Conservation (phyloP, 495 filamentous ascomycete species). For the Daldinia grandis region DNA sequence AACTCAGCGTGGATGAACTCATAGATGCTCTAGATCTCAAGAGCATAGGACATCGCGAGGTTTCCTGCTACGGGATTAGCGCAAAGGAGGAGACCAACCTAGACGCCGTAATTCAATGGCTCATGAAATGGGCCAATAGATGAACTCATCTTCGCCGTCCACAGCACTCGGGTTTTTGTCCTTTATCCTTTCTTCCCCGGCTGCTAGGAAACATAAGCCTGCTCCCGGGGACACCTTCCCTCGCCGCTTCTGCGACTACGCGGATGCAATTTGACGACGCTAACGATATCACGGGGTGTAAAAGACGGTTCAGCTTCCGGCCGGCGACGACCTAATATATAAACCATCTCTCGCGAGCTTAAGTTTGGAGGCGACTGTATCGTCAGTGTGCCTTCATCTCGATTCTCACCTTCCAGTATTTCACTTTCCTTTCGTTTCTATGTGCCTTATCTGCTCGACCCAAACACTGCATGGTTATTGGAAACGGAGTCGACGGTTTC, state of each 20-base stretch:
- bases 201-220: slow-evolving; percentile 19
- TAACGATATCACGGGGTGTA: slow-evolving; percentile 46
- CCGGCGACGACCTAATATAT: slow-evolving; percentile 58
- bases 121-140: slow-evolving; percentile 84
- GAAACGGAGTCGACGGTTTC: slow-evolving; percentile 40
- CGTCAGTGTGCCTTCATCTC: slow-evolving; percentile 38
- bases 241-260: slow-evolving; percentile 39
- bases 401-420: slow-evolving; percentile 33
- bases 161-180: slow-evolving; percentile 20
- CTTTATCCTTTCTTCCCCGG: slow-evolving; percentile 17
- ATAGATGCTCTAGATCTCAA: slow-evolving; percentile 94
- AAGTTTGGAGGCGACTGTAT: slow-evolving; percentile 35
- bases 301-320: slow-evolving; percentile 53
- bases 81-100: slow-evolving; percentile 99
- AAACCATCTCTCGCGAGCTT: slow-evolving; percentile 48
- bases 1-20: slow-evolving; percentile 90
- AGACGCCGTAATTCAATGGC: slow-evolving; percentile 95
- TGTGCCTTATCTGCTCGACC: slow-evolving; percentile 39
- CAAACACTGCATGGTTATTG: slow-evolving; percentile 38
- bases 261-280: slow-evolving; percentile 47
- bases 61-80: slow-evolving; percentile 98
- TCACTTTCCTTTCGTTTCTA: slow-evolving; percentile 33
- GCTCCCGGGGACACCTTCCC: slow-evolving; percentile 6
- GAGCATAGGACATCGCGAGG: slow-evolving; percentile 87
- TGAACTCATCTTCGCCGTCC: slow-evolving; percentile 38